phyloP scores from a whole-genome alignment of 441 rosid species.

The Raphanus hybrid region DNA sequence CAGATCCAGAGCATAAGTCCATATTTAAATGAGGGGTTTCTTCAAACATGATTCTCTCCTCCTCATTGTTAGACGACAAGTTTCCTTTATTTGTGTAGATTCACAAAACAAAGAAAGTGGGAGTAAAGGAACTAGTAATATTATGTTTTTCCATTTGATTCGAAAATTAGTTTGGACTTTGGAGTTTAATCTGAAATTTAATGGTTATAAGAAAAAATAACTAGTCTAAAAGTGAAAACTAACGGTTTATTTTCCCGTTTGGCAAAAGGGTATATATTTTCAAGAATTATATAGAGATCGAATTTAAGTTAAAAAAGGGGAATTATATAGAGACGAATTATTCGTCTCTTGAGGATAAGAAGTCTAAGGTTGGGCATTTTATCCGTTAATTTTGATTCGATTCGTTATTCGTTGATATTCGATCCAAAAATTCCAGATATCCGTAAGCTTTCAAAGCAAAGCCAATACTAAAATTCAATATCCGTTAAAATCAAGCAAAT shows the following conservation, averaged over 20 bases:
- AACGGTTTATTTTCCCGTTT: not conserved
- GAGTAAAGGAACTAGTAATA: not conserved
- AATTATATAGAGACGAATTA: not conserved
- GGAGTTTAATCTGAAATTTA: not conserved
- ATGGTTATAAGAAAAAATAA: not conserved
- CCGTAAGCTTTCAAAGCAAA: too few species aligned
- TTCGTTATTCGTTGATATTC: too few species aligned
- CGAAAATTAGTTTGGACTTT: constrained; percentile 5
- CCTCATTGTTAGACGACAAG: not conserved
- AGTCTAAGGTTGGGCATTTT: too few species aligned
- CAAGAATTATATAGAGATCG: not conserved
- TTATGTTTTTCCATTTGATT: constrained; percentile 4
- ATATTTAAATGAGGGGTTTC: too few species aligned
- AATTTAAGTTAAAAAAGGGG: not conserved
- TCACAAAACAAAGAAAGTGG: not conserved
- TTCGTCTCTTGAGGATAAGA: constrained; percentile 1
- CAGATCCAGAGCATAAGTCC: too few species aligned
- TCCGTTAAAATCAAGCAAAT: too few species aligned
- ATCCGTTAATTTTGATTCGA: too few species aligned
- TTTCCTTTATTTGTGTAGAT: not conserved
- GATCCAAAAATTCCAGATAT: too few species aligned
- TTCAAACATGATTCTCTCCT: too few species aligned
- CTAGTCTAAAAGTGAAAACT: constrained; percentile 1
- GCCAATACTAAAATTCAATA: too few species aligned
- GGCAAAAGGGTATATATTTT: not conserved